phyloP scores from a whole-genome alignment of 805 yeast species.

The Schizosaccharomyces osmophilus region DNA sequence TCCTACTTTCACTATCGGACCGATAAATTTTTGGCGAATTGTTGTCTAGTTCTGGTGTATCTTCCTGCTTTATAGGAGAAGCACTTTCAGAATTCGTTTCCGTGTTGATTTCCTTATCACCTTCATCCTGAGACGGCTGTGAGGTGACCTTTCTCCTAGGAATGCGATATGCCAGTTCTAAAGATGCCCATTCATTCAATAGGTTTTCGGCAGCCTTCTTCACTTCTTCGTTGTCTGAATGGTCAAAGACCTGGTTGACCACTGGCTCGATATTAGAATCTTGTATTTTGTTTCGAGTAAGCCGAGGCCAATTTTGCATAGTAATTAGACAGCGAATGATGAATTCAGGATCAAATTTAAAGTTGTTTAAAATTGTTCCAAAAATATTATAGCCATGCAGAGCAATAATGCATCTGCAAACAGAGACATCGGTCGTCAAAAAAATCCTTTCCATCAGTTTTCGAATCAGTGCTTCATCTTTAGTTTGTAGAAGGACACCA shows the following conservation, averaged over 20 bases:
- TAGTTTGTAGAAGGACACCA: conserved; percentile 56
- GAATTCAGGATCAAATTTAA: conserved; percentile 19
- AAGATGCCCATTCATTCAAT: conserved; percentile 41
- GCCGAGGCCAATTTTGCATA: conserved; percentile 37
- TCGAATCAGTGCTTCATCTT: conserved; percentile 36
- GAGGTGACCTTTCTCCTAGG: conserved; percentile 25
- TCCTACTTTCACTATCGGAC: too few relatives aligned
- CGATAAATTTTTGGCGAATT: too few relatives aligned
- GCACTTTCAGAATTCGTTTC: background rate
- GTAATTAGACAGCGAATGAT: conserved; percentile 29
- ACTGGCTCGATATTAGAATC: conserved; percentile 48
- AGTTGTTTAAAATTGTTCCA: conserved; percentile 28
- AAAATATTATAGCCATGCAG: conserved; percentile 74
- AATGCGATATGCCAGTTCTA: conserved; percentile 66
- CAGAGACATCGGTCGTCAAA: conserved; percentile 23
- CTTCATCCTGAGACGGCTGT: too few relatives aligned
- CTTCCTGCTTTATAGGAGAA: background rate
- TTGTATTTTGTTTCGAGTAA: conserved; percentile 55
- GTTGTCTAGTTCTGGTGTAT: background rate
- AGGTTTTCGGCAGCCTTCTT: conserved; percentile 21
- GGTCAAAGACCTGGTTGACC: conserved; percentile 20
- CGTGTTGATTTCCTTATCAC: too few relatives aligned
- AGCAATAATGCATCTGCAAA: conserved; percentile 37
- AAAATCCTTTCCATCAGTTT: conserved; percentile 47
- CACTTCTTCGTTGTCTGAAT: conserved; percentile 13